These are phyloP conservation scores for Butyriboletus loyo DNA, from an alignment of 768 basidiomycete genomes.

Conservation along the genomic window DNA sequence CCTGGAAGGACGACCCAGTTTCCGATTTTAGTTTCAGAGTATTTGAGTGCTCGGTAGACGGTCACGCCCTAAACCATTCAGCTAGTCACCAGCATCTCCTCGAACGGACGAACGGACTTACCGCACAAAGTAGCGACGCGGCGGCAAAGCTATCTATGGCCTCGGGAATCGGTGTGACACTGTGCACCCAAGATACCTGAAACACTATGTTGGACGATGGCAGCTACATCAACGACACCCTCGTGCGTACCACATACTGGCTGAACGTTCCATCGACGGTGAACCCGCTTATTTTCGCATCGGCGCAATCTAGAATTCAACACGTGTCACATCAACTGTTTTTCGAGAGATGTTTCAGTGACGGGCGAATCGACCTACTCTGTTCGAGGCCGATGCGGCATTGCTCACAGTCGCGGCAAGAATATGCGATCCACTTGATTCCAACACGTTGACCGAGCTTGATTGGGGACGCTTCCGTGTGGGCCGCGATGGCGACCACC, in stretches of 20 bases:
- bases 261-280: slow-evolving; percentile 76
- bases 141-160: slow-evolving; percentile 61
- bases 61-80: slow-evolving; percentile 59
- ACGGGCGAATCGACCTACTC: slow-evolving; percentile 47
- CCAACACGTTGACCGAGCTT: slow-evolving; percentile 80
- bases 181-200: slow-evolving; percentile 64
- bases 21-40: slow-evolving; percentile 58
- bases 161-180: slow-evolving; percentile 80
- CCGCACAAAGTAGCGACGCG: slow-evolving; percentile 76
- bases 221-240: not conserved
- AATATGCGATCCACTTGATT: slow-evolving; percentile 77
- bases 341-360: not conserved
- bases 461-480: slow-evolving; percentile 57
- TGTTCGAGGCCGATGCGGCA: slow-evolving; percentile 78
- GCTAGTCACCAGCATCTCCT: no score
- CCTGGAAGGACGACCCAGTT: slow-evolving; percentile 78
- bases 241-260: slow-evolving; percentile 52
- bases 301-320: slow-evolving; percentile 48
- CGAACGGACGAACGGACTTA: slow-evolving; percentile 17
- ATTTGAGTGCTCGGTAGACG: slow-evolving; percentile 82
- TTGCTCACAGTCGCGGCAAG: slow-evolving; percentile 71
- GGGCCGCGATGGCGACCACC: slow-evolving; percentile 73
- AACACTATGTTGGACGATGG: not conserved
- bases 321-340: no score
- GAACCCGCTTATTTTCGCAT: slow-evolving; percentile 65